These are phyloP conservation scores for Eucalyptus tenuipes DNA, from an alignment of 345 rosid species.

Conservation along the genomic window DNA sequence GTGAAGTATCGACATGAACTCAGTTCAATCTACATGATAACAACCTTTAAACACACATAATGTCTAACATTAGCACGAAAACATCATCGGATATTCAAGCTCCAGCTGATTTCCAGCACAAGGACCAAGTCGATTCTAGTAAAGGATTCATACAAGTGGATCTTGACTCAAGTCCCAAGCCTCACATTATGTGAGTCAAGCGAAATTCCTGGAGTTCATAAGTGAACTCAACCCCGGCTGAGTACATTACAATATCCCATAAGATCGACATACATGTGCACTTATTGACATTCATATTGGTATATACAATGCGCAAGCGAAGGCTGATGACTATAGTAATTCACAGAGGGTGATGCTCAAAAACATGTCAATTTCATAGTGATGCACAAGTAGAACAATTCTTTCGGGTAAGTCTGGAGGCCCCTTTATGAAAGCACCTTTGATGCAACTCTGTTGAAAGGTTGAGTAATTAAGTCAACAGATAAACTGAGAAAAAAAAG, in stretches of 20 bases:
- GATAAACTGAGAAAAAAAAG: neutral
- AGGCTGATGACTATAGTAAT: neutral
- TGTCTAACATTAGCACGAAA: neutral
- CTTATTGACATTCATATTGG: neutral
- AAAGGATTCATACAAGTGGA: neutral
- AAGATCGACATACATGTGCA: neutral
- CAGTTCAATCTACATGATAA: neutral
- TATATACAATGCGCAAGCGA: neutral
- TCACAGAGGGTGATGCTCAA: neutral
- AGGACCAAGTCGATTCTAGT: neutral
- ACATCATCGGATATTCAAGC: neutral
- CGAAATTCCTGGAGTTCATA: neutral
- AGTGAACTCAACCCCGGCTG: neutral
- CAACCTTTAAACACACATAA: neutral
- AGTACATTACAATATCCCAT: neutral
- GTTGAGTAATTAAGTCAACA: neutral
- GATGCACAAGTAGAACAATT: neutral
- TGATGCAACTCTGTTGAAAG: neutral
- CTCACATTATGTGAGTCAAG: neutral
- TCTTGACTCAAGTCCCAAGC: neutral
- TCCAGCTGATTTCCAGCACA: neutral
- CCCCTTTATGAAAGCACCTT: neutral
- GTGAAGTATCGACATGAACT: neutral
- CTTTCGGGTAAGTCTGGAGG: neutral
- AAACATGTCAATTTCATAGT: neutral